Conservation (phyloP, 768 basidiomycete genomes). For the Cystobasidium onofrii region DNA sequence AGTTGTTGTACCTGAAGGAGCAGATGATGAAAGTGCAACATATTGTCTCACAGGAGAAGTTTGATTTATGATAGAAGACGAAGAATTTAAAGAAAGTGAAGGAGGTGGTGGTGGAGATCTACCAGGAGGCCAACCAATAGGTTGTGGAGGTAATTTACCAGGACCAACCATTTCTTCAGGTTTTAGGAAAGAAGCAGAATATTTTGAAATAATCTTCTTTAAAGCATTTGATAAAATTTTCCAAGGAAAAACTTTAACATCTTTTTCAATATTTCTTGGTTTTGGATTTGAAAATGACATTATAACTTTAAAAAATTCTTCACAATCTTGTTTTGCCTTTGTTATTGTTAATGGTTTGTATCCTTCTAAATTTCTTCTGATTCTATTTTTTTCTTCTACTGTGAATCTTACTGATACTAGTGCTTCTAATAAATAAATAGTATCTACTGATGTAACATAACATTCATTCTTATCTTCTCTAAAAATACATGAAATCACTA, state of each 20-base stretch:
- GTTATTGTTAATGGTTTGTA: conserved; percentile 82
- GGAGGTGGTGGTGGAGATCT: not conserved
- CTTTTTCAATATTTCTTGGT: conserved; percentile 94
- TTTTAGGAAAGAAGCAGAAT: conserved; percentile 41
- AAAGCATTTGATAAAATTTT: conserved; percentile 47
- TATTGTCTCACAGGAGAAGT: too few relatives aligned
- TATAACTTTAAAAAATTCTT: conserved; percentile 85
- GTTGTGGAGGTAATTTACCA: conserved; percentile 14
- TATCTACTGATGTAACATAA: conserved; percentile 90
- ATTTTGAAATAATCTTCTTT: conserved; percentile 50
- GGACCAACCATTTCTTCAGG: conserved; percentile 2
- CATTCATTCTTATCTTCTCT: conserved; percentile 65
- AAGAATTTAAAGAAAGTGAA: too few relatives aligned
- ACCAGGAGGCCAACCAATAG: conserved; percentile 27
- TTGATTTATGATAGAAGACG: too few relatives aligned
- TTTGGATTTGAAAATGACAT: conserved; percentile 92
- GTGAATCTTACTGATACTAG: conserved; percentile 66
- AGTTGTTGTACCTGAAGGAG: too few relatives aligned
- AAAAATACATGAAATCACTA: conserved; percentile 91
- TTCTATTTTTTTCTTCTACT: conserved; percentile 94
- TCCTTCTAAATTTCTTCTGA: conserved; percentile 86
- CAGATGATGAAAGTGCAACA: too few relatives aligned
- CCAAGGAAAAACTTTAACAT: conserved; percentile 58
- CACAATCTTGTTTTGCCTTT: conserved; percentile 69
- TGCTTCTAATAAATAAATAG: conserved; percentile 84